A percentile compares a stretch with the other conserved stretches of the same genome.
Conservation (phyloP, 768 basidiomycete species). For the Leccinum uliginosum region DNA sequence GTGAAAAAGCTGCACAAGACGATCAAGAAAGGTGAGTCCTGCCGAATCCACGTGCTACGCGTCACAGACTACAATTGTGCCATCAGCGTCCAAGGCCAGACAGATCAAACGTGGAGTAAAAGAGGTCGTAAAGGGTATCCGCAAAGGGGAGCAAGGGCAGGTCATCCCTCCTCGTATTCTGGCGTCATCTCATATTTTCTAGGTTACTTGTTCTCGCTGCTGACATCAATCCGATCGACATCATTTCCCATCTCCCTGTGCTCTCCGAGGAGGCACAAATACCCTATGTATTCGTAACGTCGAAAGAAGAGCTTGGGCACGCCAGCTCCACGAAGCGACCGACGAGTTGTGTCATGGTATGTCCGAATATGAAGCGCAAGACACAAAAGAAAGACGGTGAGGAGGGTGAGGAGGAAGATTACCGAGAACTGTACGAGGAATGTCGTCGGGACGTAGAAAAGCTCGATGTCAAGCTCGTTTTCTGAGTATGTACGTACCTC, state of each 20-base stretch:
- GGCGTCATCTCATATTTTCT: conserved; percentile 2
- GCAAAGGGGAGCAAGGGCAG: conserved; percentile 96
- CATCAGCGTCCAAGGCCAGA: conserved; percentile 82
- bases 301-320: conserved; percentile 93
- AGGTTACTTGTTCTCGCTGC: conserved; percentile 91
- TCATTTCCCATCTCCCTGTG: conserved; percentile 94
- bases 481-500: conserved; percentile 34
- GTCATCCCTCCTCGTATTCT: conserved; percentile 24
- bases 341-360: conserved; percentile 96
- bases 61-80: neutral
- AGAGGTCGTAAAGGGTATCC: conserved; percentile 95
- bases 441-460: conserved; percentile 81
- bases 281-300: conserved; percentile 85
- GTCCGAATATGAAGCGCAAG: conserved; percentile 75
- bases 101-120: conserved; percentile 98
- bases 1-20: conserved; percentile 93
- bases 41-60: neutral
- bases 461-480: conserved; percentile 66
- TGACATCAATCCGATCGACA: conserved; percentile 97
- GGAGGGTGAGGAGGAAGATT: conserved; percentile 76
- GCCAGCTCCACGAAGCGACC: conserved; percentile 97
- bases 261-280: conserved; percentile 91
- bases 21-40: conserved; percentile 74
- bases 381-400: conserved; percentile 55
- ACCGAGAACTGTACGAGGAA: conserved; percentile 82